These are phyloP conservation scores for Hsuehochloa calcarea DNA, from an alignment of 176 grass and related monocot genomes.

Conservation along the genomic window DNA sequence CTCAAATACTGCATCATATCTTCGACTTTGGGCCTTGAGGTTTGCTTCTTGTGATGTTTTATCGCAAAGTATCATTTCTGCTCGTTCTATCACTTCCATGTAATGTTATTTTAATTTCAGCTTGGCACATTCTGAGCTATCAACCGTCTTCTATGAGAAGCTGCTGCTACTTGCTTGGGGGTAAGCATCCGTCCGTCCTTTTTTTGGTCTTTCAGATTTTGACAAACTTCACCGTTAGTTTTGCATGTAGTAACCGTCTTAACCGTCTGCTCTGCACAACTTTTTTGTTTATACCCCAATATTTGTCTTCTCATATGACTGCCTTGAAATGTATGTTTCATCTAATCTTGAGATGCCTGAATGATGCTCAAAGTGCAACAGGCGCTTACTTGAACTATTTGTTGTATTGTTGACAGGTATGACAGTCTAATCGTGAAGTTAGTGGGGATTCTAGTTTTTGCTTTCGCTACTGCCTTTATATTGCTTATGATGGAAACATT, in stretches of 20 bases:
- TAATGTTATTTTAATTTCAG: constrained; percentile 54
- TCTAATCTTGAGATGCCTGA: constrained; percentile 8
- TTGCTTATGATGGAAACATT: constrained; percentile 97
- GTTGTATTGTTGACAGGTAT: constrained; percentile 68
- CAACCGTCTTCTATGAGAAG: constrained; percentile 99
- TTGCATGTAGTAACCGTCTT: neutral
- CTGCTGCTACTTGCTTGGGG: constrained; percentile 91
- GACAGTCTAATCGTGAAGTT: constrained; percentile 59
- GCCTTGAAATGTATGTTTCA: neutral
- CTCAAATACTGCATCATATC: constrained; percentile 98
- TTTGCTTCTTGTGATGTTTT: constrained; percentile 36
- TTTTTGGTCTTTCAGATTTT: neutral
- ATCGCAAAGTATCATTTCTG: neutral
- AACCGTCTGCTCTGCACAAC: neutral
- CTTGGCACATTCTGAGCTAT: constrained; percentile 96
- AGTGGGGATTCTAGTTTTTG: constrained; percentile 71
- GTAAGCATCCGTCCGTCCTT: constrained; percentile 35
- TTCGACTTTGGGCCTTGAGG: constrained; percentile 99
- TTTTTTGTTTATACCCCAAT: neutral
- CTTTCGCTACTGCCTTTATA: constrained; percentile 98
- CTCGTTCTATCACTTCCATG: constrained; percentile 24
- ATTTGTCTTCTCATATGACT: constrained; percentile 1
- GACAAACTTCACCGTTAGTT: neutral
- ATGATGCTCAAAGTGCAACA: neutral
- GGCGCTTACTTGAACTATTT: constrained; percentile 17